phyloP scores from a whole-genome alignment of 1,284 basidiomycete species.

The Malassezia nana region DNA sequence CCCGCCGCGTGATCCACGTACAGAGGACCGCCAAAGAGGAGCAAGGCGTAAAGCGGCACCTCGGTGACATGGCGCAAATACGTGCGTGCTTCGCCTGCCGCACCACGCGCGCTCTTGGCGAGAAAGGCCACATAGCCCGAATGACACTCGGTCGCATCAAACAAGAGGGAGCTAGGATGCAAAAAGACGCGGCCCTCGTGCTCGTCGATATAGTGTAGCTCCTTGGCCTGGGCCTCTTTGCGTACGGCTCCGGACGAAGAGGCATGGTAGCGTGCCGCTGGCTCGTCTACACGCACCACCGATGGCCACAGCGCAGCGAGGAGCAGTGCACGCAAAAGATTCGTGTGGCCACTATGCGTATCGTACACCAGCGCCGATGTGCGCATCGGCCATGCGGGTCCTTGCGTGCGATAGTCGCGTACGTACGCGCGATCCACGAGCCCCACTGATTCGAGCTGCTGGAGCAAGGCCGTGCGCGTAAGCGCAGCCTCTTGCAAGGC shows the following conservation, averaged over 20 bases:
- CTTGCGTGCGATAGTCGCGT: background rate
- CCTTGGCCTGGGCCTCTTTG: conserved; percentile 31
- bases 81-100: conserved; percentile 56
- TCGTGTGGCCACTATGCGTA: conserved; percentile 23
- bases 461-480: conserved; percentile 67
- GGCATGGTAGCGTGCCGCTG: conserved; percentile 35
- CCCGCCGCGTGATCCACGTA: conserved; percentile 63
- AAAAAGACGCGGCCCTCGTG: conserved; percentile 59
- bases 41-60: conserved; percentile 71
- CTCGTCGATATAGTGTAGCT: conserved; percentile 38
- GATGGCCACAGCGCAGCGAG: conserved; percentile 50
- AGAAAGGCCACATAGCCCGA: conserved; percentile 73
- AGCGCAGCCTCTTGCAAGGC: conserved; percentile 71
- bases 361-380: conserved; percentile 31
- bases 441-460: conserved; percentile 63
- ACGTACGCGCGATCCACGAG: conserved; percentile 54
- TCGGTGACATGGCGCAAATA: conserved; percentile 81
- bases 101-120: conserved; percentile 57
- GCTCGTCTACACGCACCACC: conserved; percentile 50
- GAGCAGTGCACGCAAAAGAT: conserved; percentile 33
- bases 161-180: conserved; percentile 75
- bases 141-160: conserved; percentile 63
- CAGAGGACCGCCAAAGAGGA: conserved; percentile 73
- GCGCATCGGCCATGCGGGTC: conserved; percentile 41
- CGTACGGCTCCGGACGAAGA: conserved; percentile 37